These are phyloP conservation scores for Colletotrichum sp. DNA, from an alignment of 2,329 filamentous ascomycete species.

Conservation along the genomic window DNA sequence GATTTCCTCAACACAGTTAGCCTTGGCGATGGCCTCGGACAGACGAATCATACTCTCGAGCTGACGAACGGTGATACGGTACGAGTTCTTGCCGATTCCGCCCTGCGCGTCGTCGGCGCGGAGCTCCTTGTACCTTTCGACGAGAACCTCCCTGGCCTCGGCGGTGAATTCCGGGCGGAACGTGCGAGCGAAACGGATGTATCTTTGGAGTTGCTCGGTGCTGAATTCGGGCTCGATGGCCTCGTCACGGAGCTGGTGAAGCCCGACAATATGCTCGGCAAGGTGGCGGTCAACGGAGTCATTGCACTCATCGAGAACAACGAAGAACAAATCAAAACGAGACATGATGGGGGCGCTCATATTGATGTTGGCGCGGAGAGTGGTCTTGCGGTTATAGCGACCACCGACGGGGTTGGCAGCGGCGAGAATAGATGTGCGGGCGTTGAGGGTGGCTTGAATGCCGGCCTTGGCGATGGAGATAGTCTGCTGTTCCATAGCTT, in stretches of 20 bases:
- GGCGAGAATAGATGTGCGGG: conserved; percentile 91
- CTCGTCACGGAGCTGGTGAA: conserved; percentile 91
- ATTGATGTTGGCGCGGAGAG: conserved; percentile 93
- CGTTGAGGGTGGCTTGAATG: conserved; percentile 97
- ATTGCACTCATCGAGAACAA: conserved; percentile 96
- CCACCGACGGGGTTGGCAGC: conserved; percentile 96
- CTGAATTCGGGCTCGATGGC: conserved; percentile 93
- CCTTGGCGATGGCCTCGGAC: conserved; percentile 97
- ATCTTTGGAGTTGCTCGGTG: conserved; percentile 94
- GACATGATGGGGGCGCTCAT: conserved; percentile 99
- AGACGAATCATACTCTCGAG: conserved; percentile 95
- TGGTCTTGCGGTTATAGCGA: conserved; percentile 96
- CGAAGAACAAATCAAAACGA: conserved; percentile 98
- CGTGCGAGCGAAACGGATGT: conserved; percentile 94
- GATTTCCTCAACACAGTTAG: conserved; percentile 93
- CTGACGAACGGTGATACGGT: conserved; percentile 96
- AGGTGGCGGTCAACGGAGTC: conserved; percentile 89
- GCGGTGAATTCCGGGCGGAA: conserved; percentile 93
- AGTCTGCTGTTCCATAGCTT: conserved; percentile 99
- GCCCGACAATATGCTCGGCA: conserved; percentile 90
- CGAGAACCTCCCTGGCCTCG: conserved; percentile 83
- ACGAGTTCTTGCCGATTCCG: conserved; percentile 91
- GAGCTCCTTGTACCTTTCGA: conserved; percentile 94
- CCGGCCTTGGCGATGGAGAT: conserved; percentile 99
- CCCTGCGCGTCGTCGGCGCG: conserved; percentile 92